Evolutionary conservation across 2,329 filamentous ascomycete species (phyloP), one percentile per base, ranked within the genome.

Genomic region (Podosphaera fusca): DNA sequence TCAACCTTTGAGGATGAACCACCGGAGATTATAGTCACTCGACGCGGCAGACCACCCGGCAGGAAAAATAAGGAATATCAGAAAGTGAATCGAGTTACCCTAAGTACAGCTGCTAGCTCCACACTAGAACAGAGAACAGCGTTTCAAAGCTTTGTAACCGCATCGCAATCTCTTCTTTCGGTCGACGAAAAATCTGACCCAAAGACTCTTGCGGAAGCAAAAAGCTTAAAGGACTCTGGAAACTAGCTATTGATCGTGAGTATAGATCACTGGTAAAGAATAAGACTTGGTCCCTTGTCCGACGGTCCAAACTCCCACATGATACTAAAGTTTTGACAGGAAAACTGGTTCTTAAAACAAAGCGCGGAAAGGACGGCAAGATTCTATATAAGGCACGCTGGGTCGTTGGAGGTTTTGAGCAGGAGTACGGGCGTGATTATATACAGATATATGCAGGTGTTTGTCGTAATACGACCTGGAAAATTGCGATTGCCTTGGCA

Each of bases 141-240:
- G 2, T 40, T 42, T n/a, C 30, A 3, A 35, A 34, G 50, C 42
- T 40, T 55, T 55, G 29, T 55, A 14, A 30, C n/a, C 8, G 52
- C 52, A 1, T 55, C 52, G 4, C 35, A 40, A 35, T 55, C 34
- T 7, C n/a, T 55, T 6, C 31, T 42, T 2, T 29, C 35, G 2
- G 52, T 55, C 14, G 33, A 38, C 7, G 30, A 55, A 9, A 55
- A 2, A 30, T 40, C 34, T 31, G 52, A 40, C 36, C 52, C 52
- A 29, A 55, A 40, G n/a, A 40, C 35, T 55, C 52, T 55, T 6
- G 52, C 36, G n/a, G 52, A 55, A 42, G 52, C 35, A 29, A 55
- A 30, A 35, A 55, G 52, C 36, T 5, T 10, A 7, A 55, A 42
- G 3, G 52, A 55, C 21, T 55, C 5, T 42, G n/a, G 52, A 42